Evolutionary conservation across 805 yeast genomes (phyloP).

Genomic region (Starmerella powellii): DNA sequence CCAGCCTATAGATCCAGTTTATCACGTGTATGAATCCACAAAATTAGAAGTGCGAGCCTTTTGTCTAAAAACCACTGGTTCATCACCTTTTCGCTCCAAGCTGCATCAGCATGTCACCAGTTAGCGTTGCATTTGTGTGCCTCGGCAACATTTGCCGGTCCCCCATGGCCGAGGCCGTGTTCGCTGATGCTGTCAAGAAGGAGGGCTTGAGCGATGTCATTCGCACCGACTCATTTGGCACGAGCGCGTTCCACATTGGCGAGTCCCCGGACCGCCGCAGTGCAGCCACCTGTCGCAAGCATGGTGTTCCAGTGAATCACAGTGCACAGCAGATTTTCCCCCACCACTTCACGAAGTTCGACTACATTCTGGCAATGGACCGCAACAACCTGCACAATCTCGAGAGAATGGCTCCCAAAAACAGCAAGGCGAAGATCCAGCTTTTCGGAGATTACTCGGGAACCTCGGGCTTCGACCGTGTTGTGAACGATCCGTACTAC

Average conservation of each 20-base stretch:
- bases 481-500: constrained; percentile 85
- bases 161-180: constrained; percentile 96
- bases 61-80: background rate
- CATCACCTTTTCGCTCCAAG: background rate
- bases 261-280: constrained; percentile 72
- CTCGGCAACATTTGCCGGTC: constrained; percentile 92
- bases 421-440: constrained; percentile 38
- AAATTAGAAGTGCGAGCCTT: too few species aligned
- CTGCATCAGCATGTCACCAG: constrained; percentile 5
- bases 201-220: constrained; percentile 38
- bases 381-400: constrained; percentile 31
- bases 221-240: constrained; percentile 69
- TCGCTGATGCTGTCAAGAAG: constrained; percentile 48
- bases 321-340: constrained; percentile 65
- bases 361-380: constrained; percentile 50
- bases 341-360: constrained; percentile 47
- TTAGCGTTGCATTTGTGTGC: constrained; percentile 75
- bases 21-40: too few species aligned
- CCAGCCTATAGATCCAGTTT: too few species aligned
- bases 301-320: constrained; percentile 67
- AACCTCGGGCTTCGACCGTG: constrained; percentile 37
- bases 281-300: constrained; percentile 48
- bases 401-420: constrained; percentile 39
- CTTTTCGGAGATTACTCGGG: constrained; percentile 77
- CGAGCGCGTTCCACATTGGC: constrained; percentile 75